Conservation (phyloP, 2,329 filamentous ascomycete genomes). For the Sordariomycetes sp. region DNA sequence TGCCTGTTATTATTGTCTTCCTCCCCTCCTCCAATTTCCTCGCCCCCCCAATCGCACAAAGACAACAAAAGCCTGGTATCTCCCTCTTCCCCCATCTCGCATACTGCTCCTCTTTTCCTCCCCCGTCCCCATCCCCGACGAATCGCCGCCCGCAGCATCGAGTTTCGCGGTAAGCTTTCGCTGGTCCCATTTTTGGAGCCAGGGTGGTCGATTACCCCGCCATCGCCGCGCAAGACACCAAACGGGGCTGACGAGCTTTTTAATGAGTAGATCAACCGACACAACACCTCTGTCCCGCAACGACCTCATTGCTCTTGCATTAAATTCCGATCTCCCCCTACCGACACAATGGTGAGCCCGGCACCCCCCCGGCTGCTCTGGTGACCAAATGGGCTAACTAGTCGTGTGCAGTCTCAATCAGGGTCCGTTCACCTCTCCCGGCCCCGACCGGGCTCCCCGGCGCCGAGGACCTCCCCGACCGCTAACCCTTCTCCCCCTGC, state of each 20-base stretch:
- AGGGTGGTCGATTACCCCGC: background rate
- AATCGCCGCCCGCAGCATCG: background rate
- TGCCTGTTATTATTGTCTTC: background rate
- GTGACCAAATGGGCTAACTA: background rate
- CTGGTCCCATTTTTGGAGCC: background rate
- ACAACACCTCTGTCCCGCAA: background rate
- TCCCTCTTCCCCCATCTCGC: background rate
- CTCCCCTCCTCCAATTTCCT: constrained; percentile 3
- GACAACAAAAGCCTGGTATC: background rate
- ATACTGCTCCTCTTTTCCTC: background rate
- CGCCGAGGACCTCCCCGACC: background rate
- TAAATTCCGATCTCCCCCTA: background rate
- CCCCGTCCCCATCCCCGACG: background rate
- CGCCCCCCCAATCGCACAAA: background rate
- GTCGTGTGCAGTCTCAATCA: constrained; percentile 48
- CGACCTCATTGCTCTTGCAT: background rate
- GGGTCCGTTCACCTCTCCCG: constrained; percentile 39
- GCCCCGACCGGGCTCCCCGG: background rate
- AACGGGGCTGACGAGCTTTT: background rate
- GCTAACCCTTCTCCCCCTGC: background rate
- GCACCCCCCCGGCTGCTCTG: background rate
- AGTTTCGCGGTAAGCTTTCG: background rate
- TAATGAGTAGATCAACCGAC: background rate
- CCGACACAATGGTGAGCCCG: constrained; percentile 2
- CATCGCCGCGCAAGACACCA: background rate